These are phyloP conservation scores for Botrytis fragariae DNA, from an alignment of 2,329 filamentous ascomycete species.

Conservation along the genomic window DNA sequence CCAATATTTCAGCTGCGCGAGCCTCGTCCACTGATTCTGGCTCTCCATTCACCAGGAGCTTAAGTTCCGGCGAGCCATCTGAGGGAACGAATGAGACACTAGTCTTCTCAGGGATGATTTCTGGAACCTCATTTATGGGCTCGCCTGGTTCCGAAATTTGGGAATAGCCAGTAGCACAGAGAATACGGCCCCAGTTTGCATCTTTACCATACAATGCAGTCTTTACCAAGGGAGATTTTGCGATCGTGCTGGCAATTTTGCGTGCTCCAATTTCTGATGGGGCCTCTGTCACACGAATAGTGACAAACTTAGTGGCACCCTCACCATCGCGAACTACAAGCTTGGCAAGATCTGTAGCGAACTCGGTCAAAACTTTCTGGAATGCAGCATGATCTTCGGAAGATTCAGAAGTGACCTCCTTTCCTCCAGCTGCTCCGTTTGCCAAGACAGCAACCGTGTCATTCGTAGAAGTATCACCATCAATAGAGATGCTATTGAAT, in stretches of 20 bases:
- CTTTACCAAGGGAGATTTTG: conserved; percentile 90
- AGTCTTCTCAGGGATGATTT: conserved; percentile 66
- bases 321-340: conserved; percentile 95
- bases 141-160: conserved; percentile 58
- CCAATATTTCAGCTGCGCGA: conserved; percentile 73
- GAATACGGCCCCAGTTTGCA: conserved; percentile 96
- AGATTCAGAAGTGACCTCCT: conserved; percentile 54
- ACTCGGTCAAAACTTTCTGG: conserved; percentile 66
- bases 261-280: conserved; percentile 68
- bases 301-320: conserved; percentile 97
- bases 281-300: conserved; percentile 77
- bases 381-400: conserved; percentile 69
- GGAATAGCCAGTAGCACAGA: conserved; percentile 88
- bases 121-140: conserved; percentile 57
- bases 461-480: conserved; percentile 96
- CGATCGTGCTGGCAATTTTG: conserved; percentile 82
- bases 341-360: conserved; percentile 82
- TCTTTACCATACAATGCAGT: conserved; percentile 96
- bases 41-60: conserved; percentile 75
- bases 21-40: conserved; percentile 76
- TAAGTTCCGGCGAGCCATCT: conserved; percentile 74
- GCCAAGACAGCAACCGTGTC: conserved; percentile 94
- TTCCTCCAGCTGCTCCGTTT: conserved; percentile 84
- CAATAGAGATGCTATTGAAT: conserved; percentile 96
- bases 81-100: conserved; percentile 76